Evolutionary conservation across 768 basidiomycete genomes (phyloP).

Genomic region (Boletus fagicola): DNA sequence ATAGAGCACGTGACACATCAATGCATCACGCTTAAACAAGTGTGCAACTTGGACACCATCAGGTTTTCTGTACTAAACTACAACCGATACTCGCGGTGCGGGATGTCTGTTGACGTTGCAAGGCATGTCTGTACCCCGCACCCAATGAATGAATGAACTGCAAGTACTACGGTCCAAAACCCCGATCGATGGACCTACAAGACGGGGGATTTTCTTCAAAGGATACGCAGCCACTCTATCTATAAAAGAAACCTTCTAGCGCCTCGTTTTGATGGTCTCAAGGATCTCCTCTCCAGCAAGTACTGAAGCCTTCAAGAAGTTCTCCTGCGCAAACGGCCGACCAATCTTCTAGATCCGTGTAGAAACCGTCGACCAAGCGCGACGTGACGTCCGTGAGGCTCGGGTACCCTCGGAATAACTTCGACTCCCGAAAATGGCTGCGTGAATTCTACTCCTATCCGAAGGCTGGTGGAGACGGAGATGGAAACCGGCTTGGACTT

Average conservation of each 20-base stretch:
- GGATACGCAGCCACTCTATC: neutral
- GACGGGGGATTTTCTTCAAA: neutral
- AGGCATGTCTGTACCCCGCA: neutral
- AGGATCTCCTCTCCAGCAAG: neutral
- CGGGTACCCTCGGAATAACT: neutral
- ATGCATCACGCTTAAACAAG: too few relatives aligned
- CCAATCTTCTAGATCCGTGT: neutral
- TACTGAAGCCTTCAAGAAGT: neutral
- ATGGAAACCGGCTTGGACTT: neutral
- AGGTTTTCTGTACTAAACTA: too few relatives aligned
- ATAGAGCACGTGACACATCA: neutral
- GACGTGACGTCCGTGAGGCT: neutral
- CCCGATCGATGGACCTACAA: neutral
- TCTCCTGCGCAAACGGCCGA: neutral
- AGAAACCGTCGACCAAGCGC: neutral
- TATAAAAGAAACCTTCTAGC: neutral
- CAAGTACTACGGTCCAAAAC: neutral
- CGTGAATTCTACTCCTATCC: neutral
- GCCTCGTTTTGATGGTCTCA: neutral
- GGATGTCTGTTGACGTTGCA: neutral
- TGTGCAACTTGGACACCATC: too few relatives aligned
- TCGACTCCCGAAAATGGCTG: neutral
- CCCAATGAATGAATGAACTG: neutral
- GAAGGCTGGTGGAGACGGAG: neutral
- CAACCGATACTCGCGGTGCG: neutral